Percentiles rank a stretch among this genome's conserved stretches.
phyloP scores from a whole-genome alignment of 192 early-diverging fungal genomes.

The Glomus cerebriforme region DNA sequence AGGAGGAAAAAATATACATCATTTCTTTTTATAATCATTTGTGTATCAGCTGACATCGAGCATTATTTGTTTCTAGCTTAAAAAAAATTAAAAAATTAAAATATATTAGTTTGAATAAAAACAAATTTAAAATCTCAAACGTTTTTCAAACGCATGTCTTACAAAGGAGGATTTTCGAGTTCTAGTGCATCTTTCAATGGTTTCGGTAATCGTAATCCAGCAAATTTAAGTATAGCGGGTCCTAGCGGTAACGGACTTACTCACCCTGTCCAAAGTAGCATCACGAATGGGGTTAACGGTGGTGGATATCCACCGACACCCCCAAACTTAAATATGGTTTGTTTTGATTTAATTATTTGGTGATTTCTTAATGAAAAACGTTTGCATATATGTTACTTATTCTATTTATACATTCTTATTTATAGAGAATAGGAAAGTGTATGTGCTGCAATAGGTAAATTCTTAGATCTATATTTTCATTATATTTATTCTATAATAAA shows the following conservation, averaged over 20 bases:
- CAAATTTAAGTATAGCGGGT: neutral
- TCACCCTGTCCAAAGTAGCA: neutral
- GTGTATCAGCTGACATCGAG: neutral
- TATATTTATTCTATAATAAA: neutral
- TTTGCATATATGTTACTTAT: neutral
- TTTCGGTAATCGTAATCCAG: neutral
- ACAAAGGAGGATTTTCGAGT: neutral
- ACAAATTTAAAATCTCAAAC: no score
- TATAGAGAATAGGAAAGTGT: constrained; percentile 60
- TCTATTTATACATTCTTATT: neutral
- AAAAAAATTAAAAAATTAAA: no score
- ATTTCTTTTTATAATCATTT: neutral
- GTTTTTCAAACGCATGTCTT: neutral
- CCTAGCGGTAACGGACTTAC: neutral
- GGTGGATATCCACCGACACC: neutral
- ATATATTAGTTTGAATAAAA: no score
- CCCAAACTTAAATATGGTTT: neutral
- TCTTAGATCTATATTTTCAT: neutral
- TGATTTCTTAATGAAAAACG: neutral
- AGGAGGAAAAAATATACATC: neutral
- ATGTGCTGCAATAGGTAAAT: constrained; percentile 63
- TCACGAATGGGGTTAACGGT: neutral
- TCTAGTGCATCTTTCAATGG: neutral
- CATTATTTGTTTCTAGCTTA: neutral
- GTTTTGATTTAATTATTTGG: neutral